These are phyloP conservation scores for Cylindrotheca fusiformis DNA, from an alignment of 108 stramenopile species.

Conservation along the genomic window DNA sequence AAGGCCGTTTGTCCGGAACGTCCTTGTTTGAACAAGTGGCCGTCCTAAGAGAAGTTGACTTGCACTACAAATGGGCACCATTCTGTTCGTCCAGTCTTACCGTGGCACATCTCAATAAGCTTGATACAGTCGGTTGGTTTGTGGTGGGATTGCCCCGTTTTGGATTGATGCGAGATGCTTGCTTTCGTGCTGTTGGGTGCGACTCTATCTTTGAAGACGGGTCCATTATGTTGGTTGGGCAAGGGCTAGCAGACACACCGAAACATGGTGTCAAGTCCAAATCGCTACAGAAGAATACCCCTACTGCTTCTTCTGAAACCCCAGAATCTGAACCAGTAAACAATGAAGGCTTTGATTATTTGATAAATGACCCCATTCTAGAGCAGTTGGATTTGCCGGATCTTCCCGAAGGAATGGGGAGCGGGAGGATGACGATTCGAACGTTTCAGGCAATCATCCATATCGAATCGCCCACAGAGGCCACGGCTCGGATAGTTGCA, in stretches of 20 bases:
- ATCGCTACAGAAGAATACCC: not conserved
- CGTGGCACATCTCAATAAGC: conserved; percentile 77
- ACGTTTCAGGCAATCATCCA: conserved; percentile 70
- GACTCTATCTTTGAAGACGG: conserved; percentile 88
- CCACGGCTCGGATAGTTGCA: conserved; percentile 75
- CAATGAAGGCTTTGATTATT: conserved; percentile 21
- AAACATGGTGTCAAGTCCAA: conserved; percentile 22
- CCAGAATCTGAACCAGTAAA: conserved; percentile 4
- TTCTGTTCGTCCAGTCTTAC: conserved; percentile 65
- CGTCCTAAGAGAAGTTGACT: conserved; percentile 83
- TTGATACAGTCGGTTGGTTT: conserved; percentile 86
- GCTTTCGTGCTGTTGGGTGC: conserved; percentile 85
- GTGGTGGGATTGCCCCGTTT: conserved; percentile 61
- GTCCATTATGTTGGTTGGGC: conserved; percentile 72
- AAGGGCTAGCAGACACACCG: conserved; percentile 62
- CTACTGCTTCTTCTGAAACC: not conserved
- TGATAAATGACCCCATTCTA: conserved; percentile 54
- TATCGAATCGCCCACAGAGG: conserved; percentile 71
- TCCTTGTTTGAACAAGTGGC: conserved; percentile 93
- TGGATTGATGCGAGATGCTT: conserved; percentile 70
- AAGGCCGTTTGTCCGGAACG: conserved; percentile 61
- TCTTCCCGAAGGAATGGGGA: conserved; percentile 59
- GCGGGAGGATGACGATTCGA: conserved; percentile 76
- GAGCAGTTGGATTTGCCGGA: conserved; percentile 62
- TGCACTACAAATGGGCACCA: conserved; percentile 90